Evolutionary conservation across 148 eudicot genomes (phyloP).

Genomic region (Beta vulgaris): DNA sequence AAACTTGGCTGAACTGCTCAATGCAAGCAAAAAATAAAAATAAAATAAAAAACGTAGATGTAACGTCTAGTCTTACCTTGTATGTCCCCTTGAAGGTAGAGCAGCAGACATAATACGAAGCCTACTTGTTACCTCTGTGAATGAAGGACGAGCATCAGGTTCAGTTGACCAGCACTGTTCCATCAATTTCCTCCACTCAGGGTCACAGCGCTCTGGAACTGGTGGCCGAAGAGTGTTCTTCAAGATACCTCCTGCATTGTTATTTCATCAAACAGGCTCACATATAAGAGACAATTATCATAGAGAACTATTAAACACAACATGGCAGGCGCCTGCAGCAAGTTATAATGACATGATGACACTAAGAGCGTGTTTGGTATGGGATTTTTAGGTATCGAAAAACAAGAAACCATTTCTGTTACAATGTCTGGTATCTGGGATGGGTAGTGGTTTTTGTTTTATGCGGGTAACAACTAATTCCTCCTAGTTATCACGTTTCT

Average conservation of each 20-base stretch:
- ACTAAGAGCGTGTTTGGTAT: too few relatives aligned
- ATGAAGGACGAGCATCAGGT: slow-evolving; percentile 70
- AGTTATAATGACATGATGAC: too few relatives aligned
- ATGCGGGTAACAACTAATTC: too few relatives aligned
- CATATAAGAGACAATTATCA: background rate
- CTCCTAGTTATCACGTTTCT: too few relatives aligned
- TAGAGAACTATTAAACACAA: background rate
- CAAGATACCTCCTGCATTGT: slow-evolving; percentile 66
- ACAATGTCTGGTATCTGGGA: too few relatives aligned
- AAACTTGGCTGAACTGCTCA: background rate
- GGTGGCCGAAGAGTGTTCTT: slow-evolving; percentile 83
- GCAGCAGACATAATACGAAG: slow-evolving; percentile 57
- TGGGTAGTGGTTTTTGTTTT: too few relatives aligned
- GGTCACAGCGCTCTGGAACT: slow-evolving; percentile 69
- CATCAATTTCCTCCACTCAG: slow-evolving; percentile 80
- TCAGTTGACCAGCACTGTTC: slow-evolving; percentile 85
- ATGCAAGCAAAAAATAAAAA: background rate
- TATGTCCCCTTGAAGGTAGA: slow-evolving; percentile 61
- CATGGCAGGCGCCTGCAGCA: too few relatives aligned
- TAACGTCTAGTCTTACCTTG: slow-evolving; percentile 35
- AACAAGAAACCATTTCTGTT: too few relatives aligned
- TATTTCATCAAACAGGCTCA: slow-evolving; percentile 2
- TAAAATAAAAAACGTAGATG: too few relatives aligned
- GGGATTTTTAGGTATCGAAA: too few relatives aligned
- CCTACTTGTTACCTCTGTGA: slow-evolving; percentile 62